Evolutionary conservation across 2,329 filamentous ascomycete genomes (phyloP), one percentile per base, ranked within the genome.

Genomic region (Epichloe amarillans): DNA sequence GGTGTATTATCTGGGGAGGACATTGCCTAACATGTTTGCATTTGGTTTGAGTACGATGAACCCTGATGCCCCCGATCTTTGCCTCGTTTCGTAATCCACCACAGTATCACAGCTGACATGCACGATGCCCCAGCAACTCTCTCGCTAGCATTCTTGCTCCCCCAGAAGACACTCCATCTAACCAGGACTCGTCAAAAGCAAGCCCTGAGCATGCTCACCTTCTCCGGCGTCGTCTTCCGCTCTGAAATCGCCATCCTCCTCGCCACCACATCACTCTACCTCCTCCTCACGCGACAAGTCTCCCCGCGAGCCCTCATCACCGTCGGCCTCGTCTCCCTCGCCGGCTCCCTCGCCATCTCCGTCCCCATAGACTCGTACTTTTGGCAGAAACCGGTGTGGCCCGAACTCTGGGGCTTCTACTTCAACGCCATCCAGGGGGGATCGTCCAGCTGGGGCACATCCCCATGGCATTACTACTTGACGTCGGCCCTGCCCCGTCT

Each of bases 1-100:
- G 54, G 76, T 93, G 54, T 98, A 88, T 68, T 98, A 98, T 71
- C 84, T 90, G 14, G 93, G 89, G 15, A 77, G 93, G 54, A 93
- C 89, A 2, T 70, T 98, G 56, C 93, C 93, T 2, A 98, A 98
- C 65, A 95, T 94, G 85, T 95, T 96, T 68, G 90, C 93, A 19
- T 93, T 97, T 70, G 80, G 82, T 10, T 70, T 96, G 52, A 88
- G 84, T 91, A 72, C 67, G 83, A 74, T 37, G 26, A 6, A 37
- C 26, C 44, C 26, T 1, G 12, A 30, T 10, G 35, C 39, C 23
- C 35, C 44, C 21, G 19, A 14, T n/a, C 11, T 41, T 21, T 11
- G 3, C 36, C 23, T 38, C 10, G 10, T 26, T 14, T 3, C 36
- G 5, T n/a, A n/a, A 38, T 12, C 36, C 36, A 14, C 36, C 36